Base-by-base conservation (phyloP, 2,329 filamentous ascomycete genomes). In the Talaromyces piceae region DNA sequence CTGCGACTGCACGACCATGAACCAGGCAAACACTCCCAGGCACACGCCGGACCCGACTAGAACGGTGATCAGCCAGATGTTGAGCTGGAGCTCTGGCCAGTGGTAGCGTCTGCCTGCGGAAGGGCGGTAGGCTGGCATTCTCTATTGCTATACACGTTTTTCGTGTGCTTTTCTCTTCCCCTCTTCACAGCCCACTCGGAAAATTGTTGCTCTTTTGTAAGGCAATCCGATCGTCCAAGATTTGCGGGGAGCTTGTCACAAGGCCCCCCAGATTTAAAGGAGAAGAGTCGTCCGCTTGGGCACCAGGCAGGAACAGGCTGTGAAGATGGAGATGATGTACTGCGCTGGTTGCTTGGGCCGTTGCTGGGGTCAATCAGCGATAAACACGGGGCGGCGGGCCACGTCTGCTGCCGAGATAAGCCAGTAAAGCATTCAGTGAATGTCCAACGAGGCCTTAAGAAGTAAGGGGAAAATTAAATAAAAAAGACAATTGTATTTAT, bases 51-150 rank as follows among this genome's bases (percentile, higher is more conserved):
- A 79, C 2, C 77, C 76, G 1, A 74, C 77, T 13, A 84, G 71
- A 63, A 84, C 81, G 57, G 83, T 71, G 58, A 84, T 77, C 49
- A 80, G 77, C 81, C 81, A 85, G 60, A 82, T 67, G 60, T 84
- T 83, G 57, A 85, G 73, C 60, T 83, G 80, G 45, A 79, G 71
- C 64, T 84, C 80, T 2, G 81, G 81, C 81, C 81, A 85, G 69
- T 76, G 78, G 70, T 83, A 84, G 9, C 51, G 51, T 31, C 51
- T 53, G 31, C 51, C 27, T 18, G 41, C 25, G 30, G 47, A 27
- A 25, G 46, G 63, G 44, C 62, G 63, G 52, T 67, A 54, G 3
- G 49, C 22, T 5, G 52, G 43, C 49, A 54, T 54, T 12, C 33
- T 44, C 18, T 7, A 2, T 37, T 18, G 9, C 4, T 20, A 4